A percentile compares a stretch with the other conserved stretches of the same genome.
phyloP scores from a whole-genome alignment of 1,284 basidiomycete species.

The Meira nashicola region DNA sequence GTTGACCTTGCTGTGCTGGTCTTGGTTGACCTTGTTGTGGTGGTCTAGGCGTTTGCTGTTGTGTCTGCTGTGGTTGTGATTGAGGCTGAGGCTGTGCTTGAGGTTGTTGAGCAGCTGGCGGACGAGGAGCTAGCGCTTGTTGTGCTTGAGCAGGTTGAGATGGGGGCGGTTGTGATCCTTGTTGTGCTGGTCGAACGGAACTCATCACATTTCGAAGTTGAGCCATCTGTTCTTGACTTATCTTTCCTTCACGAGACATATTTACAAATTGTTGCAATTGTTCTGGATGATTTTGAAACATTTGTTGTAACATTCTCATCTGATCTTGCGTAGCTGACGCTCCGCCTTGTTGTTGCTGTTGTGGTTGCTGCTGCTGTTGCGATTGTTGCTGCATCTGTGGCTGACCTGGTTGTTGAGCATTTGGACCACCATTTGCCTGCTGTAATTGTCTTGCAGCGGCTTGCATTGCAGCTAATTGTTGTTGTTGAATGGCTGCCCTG shows the following conservation, averaged over 20 bases:
- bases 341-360: slow-evolving; percentile 1
- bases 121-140: slow-evolving; percentile 24
- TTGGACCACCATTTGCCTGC: background rate
- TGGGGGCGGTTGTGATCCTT: background rate
- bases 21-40: slow-evolving; percentile 17
- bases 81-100: slow-evolving; percentile 18
- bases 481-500: background rate
- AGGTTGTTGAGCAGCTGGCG: slow-evolving; percentile 17
- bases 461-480: background rate
- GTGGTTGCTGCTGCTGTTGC: slow-evolving; percentile 2
- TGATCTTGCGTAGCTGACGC: slow-evolving; percentile 3
- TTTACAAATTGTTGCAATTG: slow-evolving; percentile 6
- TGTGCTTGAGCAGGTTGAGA: slow-evolving; percentile 14
- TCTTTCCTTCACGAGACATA: slow-evolving; percentile 7
- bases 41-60: slow-evolving; percentile 16
- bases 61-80: slow-evolving; percentile 22
- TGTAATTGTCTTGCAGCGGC: background rate
- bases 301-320: slow-evolving; percentile 1
- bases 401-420: background rate
- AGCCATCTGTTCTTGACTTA: slow-evolving; percentile 2
- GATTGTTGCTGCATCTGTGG: background rate
- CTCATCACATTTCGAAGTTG: slow-evolving; percentile 1
- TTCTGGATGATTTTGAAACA: slow-evolving; percentile 9
- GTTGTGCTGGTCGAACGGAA: background rate
- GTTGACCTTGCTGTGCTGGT: background rate